These are phyloP conservation scores for Pseudopithomyces maydicus DNA, from an alignment of 2,329 filamentous ascomycete species.

Conservation along the genomic window DNA sequence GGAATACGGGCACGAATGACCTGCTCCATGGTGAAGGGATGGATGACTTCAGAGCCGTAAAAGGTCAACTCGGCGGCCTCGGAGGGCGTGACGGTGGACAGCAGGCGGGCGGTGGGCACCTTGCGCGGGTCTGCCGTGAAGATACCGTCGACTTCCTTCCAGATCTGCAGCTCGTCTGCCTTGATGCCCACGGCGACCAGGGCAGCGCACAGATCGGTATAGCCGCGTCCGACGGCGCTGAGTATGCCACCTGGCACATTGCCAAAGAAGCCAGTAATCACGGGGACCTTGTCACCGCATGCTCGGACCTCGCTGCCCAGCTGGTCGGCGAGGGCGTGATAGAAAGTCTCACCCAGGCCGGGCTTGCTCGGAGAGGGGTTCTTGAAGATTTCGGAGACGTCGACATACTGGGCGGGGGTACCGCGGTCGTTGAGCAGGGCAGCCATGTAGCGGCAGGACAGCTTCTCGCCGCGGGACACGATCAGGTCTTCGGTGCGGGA, in stretches of 20 bases:
- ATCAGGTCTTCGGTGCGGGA: slow-evolving; percentile 68
- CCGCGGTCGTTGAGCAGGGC: slow-evolving; percentile 79
- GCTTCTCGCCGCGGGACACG: slow-evolving; percentile 92
- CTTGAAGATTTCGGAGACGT: slow-evolving; percentile 81
- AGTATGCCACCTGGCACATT: slow-evolving; percentile 89
- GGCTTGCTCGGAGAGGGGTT: slow-evolving; percentile 53
- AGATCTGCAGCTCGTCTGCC: slow-evolving; percentile 90
- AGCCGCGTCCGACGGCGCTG: slow-evolving; percentile 90
- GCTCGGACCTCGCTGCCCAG: slow-evolving; percentile 50
- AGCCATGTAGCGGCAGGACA: slow-evolving; percentile 92
- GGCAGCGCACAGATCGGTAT: slow-evolving; percentile 94
- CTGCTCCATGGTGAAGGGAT: slow-evolving; percentile 99
- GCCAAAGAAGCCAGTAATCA: slow-evolving; percentile 89
- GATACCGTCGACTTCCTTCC: slow-evolving; percentile 98
- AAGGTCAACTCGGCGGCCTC: slow-evolving; percentile 93
- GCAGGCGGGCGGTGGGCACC: slow-evolving; percentile 89
- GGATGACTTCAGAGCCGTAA: slow-evolving; percentile 84
- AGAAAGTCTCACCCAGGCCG: slow-evolving; percentile 54
- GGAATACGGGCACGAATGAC: slow-evolving; percentile 76
- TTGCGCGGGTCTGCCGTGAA: slow-evolving; percentile 86
- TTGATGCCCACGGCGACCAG: slow-evolving; percentile 86
- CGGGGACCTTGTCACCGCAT: slow-evolving; percentile 52
- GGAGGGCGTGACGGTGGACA: slow-evolving; percentile 85
- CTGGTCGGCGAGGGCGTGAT: slow-evolving; percentile 47
- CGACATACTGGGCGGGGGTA: slow-evolving; percentile 86